Conservation (phyloP, 2,329 filamentous ascomycete genomes). For the Colletotrichum sp. region DNA sequence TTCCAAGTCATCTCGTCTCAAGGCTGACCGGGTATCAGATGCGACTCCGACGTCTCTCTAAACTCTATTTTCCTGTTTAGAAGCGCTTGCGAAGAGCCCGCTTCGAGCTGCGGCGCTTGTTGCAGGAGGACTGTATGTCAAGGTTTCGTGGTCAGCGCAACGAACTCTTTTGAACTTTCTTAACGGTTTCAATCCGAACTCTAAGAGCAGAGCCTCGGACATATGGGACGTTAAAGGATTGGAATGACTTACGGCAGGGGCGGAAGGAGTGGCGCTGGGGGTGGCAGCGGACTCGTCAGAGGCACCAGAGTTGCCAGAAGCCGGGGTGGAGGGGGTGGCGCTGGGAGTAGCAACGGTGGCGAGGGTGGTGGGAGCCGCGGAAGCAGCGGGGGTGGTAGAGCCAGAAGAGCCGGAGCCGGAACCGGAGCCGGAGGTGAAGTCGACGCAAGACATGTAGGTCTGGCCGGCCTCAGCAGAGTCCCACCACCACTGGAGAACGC, state of each 20-base stretch:
- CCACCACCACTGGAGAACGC: constrained; percentile 68
- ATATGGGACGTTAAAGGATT: not conserved
- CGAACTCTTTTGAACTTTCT: not conserved
- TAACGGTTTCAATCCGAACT: not conserved
- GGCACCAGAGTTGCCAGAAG: not conserved
- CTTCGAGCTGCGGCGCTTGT: constrained; percentile 8
- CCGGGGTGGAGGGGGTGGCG: constrained; percentile 4
- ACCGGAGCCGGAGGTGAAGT: constrained; percentile 45
- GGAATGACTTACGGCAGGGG: not conserved
- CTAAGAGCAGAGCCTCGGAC: not conserved
- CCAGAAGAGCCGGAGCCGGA: constrained; percentile 6
- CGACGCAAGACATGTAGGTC: constrained; percentile 69
- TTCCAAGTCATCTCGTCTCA: constrained; percentile 16
- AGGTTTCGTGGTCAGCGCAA: not conserved
- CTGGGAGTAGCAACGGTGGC: not conserved
- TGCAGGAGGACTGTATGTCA: not conserved
- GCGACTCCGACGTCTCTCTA: constrained; percentile 7
- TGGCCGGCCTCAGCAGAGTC: constrained; percentile 60
- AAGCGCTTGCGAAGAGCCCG: constrained; percentile 18
- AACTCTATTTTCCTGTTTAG: constrained; percentile 8
- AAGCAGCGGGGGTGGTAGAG: not conserved
- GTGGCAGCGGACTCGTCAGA: constrained; percentile 4
- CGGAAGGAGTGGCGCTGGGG: not conserved
- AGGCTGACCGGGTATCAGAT: constrained; percentile 6
- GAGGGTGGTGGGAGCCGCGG: constrained; percentile 13